Conservation (phyloP, 2,329 filamentous ascomycete species). For the Fusarium globosum region DNA sequence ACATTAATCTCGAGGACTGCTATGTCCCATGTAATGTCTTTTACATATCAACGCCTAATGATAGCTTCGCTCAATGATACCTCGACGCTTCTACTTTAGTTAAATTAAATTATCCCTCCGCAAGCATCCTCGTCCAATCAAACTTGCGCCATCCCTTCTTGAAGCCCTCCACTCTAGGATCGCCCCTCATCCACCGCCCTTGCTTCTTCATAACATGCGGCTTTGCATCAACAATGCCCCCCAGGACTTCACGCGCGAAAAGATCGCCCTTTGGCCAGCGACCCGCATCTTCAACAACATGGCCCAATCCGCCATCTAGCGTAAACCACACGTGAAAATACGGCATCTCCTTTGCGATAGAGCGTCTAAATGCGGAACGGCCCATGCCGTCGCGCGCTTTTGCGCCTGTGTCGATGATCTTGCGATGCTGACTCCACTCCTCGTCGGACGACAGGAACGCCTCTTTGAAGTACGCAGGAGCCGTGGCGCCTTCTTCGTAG, state of each 20-base stretch:
- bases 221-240: constrained; percentile 88
- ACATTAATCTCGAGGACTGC: constrained; percentile 41
- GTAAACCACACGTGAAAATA: constrained; percentile 99
- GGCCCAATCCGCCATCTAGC: constrained; percentile 90
- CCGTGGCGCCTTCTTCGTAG: constrained; percentile 88
- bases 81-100: not conserved
- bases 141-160: constrained; percentile 90
- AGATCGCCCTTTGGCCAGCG: constrained; percentile 92
- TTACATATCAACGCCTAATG: constrained; percentile 25
- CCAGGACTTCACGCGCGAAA: constrained; percentile 91
- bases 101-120: constrained; percentile 47
- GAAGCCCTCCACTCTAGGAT: constrained; percentile 78
- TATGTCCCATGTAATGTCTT: constrained; percentile 40
- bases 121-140: constrained; percentile 79
- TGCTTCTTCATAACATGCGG: constrained; percentile 89
- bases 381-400: constrained; percentile 73
- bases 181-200: constrained; percentile 81
- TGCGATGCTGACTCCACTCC: constrained; percentile 96
- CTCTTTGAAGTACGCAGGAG: constrained; percentile 94
- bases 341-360: constrained; percentile 93
- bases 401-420: constrained; percentile 88
- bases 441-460: constrained; percentile 89
- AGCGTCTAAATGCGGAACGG: constrained; percentile 82
- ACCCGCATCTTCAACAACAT: constrained; percentile 87
- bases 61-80: not conserved